Evolutionary conservation across 768 basidiomycete genomes (phyloP).

Genomic region (Mycena sanguinolenta): DNA sequence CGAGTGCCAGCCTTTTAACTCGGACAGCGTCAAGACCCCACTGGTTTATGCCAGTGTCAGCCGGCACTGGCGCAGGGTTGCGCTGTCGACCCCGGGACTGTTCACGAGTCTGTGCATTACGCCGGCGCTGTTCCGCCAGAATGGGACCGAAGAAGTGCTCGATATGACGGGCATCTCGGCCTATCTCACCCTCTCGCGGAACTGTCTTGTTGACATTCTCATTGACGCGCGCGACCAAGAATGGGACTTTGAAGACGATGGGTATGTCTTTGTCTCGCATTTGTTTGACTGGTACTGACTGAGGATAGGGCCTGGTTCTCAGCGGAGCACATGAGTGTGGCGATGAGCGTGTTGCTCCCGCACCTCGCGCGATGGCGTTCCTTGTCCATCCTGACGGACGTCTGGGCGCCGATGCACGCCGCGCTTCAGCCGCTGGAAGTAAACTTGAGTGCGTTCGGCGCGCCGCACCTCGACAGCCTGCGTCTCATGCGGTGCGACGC

Average conservation of each 20-base stretch:
- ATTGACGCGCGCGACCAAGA: conserved; percentile 71
- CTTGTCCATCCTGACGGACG: conserved; percentile 66
- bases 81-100: conserved; percentile 60
- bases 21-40: conserved; percentile 59
- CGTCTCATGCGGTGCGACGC: conserved; percentile 74
- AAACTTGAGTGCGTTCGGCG: conserved; percentile 48
- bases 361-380: conserved; percentile 68
- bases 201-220: conserved; percentile 65
- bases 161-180: conserved; percentile 55
- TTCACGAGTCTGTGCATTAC: conserved; percentile 71
- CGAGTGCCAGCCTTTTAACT: conserved; percentile 49
- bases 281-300: neutral
- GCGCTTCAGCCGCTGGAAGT: conserved; percentile 62
- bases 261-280: conserved; percentile 50
- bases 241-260: conserved; percentile 69
- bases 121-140: conserved; percentile 48
- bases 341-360: conserved; percentile 63
- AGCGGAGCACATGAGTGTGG: conserved; percentile 58
- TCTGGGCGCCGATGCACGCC: conserved; percentile 69
- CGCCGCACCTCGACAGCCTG: conserved; percentile 62
- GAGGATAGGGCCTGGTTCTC: conserved; percentile 51
- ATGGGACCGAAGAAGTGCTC: conserved; percentile 32
- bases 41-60: conserved; percentile 62
- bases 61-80: conserved; percentile 66
- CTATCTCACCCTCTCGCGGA: conserved; percentile 62